Base-by-base conservation (phyloP, 2,329 filamentous ascomycete species). In the Fusarium sp. region DNA sequence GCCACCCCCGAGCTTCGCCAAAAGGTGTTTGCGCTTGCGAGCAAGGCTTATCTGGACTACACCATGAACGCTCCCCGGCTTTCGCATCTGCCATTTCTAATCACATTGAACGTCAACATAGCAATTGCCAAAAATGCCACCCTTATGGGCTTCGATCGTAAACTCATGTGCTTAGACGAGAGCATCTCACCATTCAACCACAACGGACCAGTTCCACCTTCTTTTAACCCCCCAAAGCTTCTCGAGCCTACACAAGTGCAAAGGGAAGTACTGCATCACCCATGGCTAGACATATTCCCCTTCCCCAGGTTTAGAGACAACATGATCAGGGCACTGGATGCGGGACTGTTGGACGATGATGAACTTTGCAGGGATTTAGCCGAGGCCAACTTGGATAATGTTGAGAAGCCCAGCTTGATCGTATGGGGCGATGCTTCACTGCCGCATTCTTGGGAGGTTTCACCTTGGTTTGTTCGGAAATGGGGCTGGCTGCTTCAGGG, bases 401-500 rank as follows among this genome's bases (percentile, higher is more conserved):
- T 30, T 2, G 53, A 55, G 7, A 65, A 30, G 11, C 49, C 64
- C 3, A 22, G 59, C 14, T 11, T 68, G 5, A 68, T 68, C 7
- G 65, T 68, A 6, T 67, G 54, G 66, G 62, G 49, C 4, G 66
- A 67, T 3, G 45, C 59, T 0, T 56, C 64, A 1, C 20, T 68
- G 1, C 53, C 60, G 0, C 24, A 40, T 10, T 63, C 59, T 0
- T 68, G 65, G 65, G 65, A 68, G 6, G 65, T 47, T 0, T 68
- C 64, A 1, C 43, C 56, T 13, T 19, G 26, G 35, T 68, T 68
- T 11, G 3, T 68, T 1, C 26, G 35, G 1, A 67, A 68, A 35
- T 68, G 63, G 64, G 65, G 65, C 0, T 68, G 65, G 65, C 2
- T 68, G 0, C 47, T 68, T 11, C 49, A 43, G 3, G 64, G 59